A percentile compares a stretch with the other conserved stretches of the same genome.
phyloP scores from a whole-genome alignment of 768 basidiomycete genomes.

The Amanita subjunquillea region DNA sequence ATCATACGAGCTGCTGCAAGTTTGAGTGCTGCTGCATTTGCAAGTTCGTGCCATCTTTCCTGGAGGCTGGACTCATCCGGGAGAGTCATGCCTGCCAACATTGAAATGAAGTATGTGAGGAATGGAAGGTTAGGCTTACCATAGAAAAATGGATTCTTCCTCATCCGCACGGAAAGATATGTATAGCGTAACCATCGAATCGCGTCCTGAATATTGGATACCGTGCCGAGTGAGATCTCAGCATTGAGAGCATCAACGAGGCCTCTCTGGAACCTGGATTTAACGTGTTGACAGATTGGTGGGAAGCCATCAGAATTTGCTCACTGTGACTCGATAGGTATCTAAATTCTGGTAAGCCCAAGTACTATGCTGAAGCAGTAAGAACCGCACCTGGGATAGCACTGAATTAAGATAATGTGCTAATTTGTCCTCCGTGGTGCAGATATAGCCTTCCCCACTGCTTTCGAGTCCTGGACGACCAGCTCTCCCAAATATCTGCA shows the following conservation, averaged over 20 bases:
- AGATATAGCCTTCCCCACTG: slow-evolving; percentile 95
- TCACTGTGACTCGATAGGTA: slow-evolving; percentile 93
- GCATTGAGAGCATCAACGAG: slow-evolving; percentile 91
- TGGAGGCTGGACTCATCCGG: slow-evolving; percentile 66
- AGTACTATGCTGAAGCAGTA: neutral
- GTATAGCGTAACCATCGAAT: slow-evolving; percentile 96
- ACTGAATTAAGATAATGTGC: slow-evolving; percentile 84
- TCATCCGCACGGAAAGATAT: slow-evolving; percentile 92
- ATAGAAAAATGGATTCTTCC: slow-evolving; percentile 80
- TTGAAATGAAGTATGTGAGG: slow-evolving; percentile 6
- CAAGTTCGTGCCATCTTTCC: slow-evolving; percentile 57
- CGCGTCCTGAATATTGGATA: slow-evolving; percentile 76
- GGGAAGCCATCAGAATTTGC: slow-evolving; percentile 13
- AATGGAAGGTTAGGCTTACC: slow-evolving; percentile 32
- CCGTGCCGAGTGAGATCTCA: slow-evolving; percentile 91
- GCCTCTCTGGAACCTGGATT: slow-evolving; percentile 61
- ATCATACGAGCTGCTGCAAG: slow-evolving; percentile 78
- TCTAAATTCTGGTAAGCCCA: slow-evolving; percentile 29
- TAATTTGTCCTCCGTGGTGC: slow-evolving; percentile 89
- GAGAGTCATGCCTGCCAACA: slow-evolving; percentile 51
- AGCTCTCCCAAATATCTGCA: slow-evolving; percentile 97
- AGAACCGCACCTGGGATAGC: slow-evolving; percentile 62
- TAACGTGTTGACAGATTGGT: slow-evolving; percentile 5
- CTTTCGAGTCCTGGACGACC: slow-evolving; percentile 81
- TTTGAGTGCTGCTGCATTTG: slow-evolving; percentile 51